Conservation (phyloP, 2,329 filamentous ascomycete genomes). For the Sclerotinia borealis region DNA sequence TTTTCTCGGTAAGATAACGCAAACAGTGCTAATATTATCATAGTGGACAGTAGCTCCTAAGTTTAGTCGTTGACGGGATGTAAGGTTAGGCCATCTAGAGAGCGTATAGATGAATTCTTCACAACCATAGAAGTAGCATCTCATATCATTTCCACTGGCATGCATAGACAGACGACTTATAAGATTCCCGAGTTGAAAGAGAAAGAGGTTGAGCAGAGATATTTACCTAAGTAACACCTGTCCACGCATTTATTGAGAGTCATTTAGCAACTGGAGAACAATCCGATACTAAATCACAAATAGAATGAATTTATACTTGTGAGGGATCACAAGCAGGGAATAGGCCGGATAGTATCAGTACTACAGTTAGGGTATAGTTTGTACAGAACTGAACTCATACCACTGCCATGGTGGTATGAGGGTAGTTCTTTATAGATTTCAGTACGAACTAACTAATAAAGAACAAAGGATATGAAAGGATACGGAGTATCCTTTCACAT, state of each 20-base stretch:
- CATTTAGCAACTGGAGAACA: not conserved
- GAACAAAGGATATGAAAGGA: too few relatives aligned
- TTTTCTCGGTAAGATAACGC: not conserved
- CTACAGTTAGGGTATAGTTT: too few relatives aligned
- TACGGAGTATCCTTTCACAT: too few relatives aligned
- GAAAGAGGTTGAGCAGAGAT: not conserved
- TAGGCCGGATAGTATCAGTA: too few relatives aligned
- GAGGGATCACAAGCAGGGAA: too few relatives aligned
- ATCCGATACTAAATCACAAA: not conserved
- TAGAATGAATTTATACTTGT: too few relatives aligned
- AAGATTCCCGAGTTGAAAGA: not conserved
- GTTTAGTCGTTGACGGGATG: not conserved
- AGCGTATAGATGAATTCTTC: not conserved
- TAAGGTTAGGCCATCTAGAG: not conserved
- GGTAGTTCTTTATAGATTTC: too few relatives aligned
- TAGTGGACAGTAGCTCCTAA: slow-evolving; percentile 7
- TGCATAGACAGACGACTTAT: not conserved
- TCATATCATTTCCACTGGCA: not conserved
- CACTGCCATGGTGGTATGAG: too few relatives aligned
- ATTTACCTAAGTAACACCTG: not conserved
- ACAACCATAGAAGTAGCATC: not conserved
- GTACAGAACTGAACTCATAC: too few relatives aligned
- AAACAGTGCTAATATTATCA: not conserved
- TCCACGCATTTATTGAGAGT: too few relatives aligned
- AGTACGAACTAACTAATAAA: too few relatives aligned